Evolutionary conservation across 2,329 filamentous ascomycete genomes (phyloP), one percentile per base, ranked within the genome.

Genomic region (Fusarium buharicum): DNA sequence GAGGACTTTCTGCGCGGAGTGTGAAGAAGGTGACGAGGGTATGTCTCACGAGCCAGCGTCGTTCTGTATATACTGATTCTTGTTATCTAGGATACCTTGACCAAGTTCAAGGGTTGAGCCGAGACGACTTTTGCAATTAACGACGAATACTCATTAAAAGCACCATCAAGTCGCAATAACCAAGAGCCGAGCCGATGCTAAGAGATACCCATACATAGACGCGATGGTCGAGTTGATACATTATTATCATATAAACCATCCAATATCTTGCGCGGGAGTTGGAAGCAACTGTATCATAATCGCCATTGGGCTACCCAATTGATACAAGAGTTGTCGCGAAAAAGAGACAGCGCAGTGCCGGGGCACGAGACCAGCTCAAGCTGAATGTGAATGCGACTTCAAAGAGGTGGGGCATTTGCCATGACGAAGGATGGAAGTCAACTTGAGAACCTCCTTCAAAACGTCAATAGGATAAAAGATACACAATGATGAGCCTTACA

Each of bases 11-110:
- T n/a, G 88, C 90, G 3, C 87, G 87, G 70, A 90, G 89, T 60
- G 85, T 96, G 44, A 87, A 87, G 74, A 93, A 90, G 73, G 91
- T 91, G 41, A 90, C 91, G 3, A 86, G 89, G 75, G 90, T 92
- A 78, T 59, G 86, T 76, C 55, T 37, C 37, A 33, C 8, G 13
- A 37, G 8, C 18, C 18, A 20, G 22, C 50, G 8, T 31, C 27
- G 28, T 7, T 38, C 8, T 28, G 27, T 36, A 38, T 20, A 17
- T 49, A 39, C 64, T 70, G 43, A 71, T 22, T 20, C 34, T 4
- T 49, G 7, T 10, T 12, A 20, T 50, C 4, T 62, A 90, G 88
- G 85, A 87, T 66, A 82, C 87, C 11, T 77, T 90, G 30, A 82
- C 86, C 55, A 90, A 87, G 64, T 90, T 90, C 76, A 89, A 88